Base-by-base conservation (phyloP, 352 stramenopile species). In the Pythium dissimile region DNA sequence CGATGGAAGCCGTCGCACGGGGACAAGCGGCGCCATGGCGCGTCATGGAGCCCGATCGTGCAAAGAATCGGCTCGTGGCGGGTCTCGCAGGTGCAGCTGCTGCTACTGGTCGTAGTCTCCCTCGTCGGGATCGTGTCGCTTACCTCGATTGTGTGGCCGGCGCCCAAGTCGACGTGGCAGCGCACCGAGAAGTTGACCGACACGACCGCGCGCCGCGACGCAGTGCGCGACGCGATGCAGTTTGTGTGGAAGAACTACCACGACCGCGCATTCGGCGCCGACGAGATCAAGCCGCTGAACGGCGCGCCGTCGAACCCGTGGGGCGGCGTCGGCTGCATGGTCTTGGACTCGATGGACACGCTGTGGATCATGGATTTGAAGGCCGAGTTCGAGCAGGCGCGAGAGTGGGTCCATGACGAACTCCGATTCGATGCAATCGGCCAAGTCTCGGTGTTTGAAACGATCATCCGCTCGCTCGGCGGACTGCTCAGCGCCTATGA, bases 361-460 rank as follows among this genome's bases (percentile, higher is more conserved):
- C 77, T 99, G 9, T 99, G 86, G 80, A 80, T 99, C 49, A 99
- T 99, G 96, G 94, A 78, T 4, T 32, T 86, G 8, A 68, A 87
- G 52, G 81, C 93, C 13, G 95, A 98, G 59, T 99, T 98, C 62
- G 62, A 82, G 16, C 74, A 96, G 37, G 94, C 90, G 1, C 72
- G 78, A 26, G 70, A 97, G 26, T 98, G 89, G 64, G 82, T 98
- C 31, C 69, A 64, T 1, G 66, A 77, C 20, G 59, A 84, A 31
- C 55, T 98, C 0, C 71, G 96, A 59, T 94, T 98, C 37, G 79
- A 73, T 7, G 69, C 88, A n/a, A 63, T 92, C 52, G 78, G 80
- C 28, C 66, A 80, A 21, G 78, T 99, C 4, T 98, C 89, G 23
- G 81, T 99, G n/a, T 99, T 99, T 77, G 97, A 99, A 81, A 99